These are phyloP conservation scores for Neurospora sp. DNA, from an alignment of 495 filamentous ascomycete genomes.

Conservation along the genomic window DNA sequence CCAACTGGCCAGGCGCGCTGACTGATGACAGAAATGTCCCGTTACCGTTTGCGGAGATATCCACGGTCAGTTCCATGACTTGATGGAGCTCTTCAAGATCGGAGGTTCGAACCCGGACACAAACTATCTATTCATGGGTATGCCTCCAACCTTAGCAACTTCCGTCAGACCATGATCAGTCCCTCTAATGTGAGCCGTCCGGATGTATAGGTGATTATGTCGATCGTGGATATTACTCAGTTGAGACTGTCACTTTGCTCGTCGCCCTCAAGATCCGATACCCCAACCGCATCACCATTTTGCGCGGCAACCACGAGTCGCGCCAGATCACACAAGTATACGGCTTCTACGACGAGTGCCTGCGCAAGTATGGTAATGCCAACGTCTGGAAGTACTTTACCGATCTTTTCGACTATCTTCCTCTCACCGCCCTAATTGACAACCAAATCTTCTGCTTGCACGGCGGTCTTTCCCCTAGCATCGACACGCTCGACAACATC, in stretches of 20 bases:
- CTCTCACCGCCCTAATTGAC: slow-evolving; percentile 83
- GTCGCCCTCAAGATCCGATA: slow-evolving; percentile 95
- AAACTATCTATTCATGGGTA: slow-evolving; percentile 94
- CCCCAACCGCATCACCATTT: slow-evolving; percentile 90
- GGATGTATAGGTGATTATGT: slow-evolving; percentile 71
- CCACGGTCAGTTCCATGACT: slow-evolving; percentile 86
- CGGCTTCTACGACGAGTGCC: slow-evolving; percentile 95
- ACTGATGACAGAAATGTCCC: slow-evolving; percentile 65
- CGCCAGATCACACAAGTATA: slow-evolving; percentile 97
- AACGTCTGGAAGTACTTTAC: slow-evolving; percentile 99
- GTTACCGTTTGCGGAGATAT: slow-evolving; percentile 92
- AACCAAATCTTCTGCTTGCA: slow-evolving; percentile 80
- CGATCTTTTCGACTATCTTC: slow-evolving; percentile 97
- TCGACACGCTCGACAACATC: slow-evolving; percentile 98
- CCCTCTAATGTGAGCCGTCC: background rate
- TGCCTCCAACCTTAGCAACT: slow-evolving; percentile 13
- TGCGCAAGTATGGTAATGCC: slow-evolving; percentile 95
- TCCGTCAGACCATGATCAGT: background rate
- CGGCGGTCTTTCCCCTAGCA: slow-evolving; percentile 89
- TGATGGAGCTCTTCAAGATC: slow-evolving; percentile 93
- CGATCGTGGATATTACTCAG: slow-evolving; percentile 93
- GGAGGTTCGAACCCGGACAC: slow-evolving; percentile 86
- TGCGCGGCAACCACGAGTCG: slow-evolving; percentile 94
- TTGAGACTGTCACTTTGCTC: slow-evolving; percentile 89
- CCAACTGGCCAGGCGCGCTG: background rate